Base-by-base conservation (phyloP, 805 yeast species). In the Priceomyces carsonii region DNA sequence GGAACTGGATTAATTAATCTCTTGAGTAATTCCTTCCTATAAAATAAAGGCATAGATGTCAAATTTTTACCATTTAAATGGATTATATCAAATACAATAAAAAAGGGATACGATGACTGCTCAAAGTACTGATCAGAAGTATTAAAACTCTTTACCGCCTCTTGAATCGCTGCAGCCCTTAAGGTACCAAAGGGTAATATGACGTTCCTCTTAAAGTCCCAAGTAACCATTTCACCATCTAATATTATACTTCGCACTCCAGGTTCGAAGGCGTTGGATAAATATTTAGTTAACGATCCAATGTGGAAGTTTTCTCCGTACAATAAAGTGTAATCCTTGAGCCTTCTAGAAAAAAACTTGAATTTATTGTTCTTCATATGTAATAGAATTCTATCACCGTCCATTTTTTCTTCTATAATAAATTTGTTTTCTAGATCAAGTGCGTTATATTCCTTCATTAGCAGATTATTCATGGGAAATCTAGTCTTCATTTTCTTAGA, bases 201-300 rank as follows among this genome's bases (percentile, higher is more conserved):
- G 1, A 63, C 61, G 22, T 73, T 54, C 38, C 69, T 60, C 29
- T 58, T 65, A 35, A 77, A 76, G 57, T 90, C 96, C 73, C 79
- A 89, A 0, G 95, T 87, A 2, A 91, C 80, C 91, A 91, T 86
- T 58, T 91, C 99, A 0, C 98, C 97, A 61, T 91, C 99, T 4
- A 91, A 51, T 5, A 84, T 69, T 15, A 66, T 44, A 44, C 59
- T 55, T 5, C 55, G 53, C 4, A 76, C 61, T 21, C 50, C 59
- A 4, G 58, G 59, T 6, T 67, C 55, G 39, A 73, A 67, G 2
- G 71, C 63, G 5, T 68, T 52, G 1, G 53, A 44, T 23, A 85
- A 50, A 45, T 75, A 66, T 28, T 69, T 73, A 0, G 88, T 71
- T 8, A 85, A 61, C 2, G 81, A 65, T 0, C 86, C 88, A 4